These are phyloP conservation scores for Colletotrichum truncatum DNA, from an alignment of 2,329 filamentous ascomycete genomes.

Conservation along the genomic window DNA sequence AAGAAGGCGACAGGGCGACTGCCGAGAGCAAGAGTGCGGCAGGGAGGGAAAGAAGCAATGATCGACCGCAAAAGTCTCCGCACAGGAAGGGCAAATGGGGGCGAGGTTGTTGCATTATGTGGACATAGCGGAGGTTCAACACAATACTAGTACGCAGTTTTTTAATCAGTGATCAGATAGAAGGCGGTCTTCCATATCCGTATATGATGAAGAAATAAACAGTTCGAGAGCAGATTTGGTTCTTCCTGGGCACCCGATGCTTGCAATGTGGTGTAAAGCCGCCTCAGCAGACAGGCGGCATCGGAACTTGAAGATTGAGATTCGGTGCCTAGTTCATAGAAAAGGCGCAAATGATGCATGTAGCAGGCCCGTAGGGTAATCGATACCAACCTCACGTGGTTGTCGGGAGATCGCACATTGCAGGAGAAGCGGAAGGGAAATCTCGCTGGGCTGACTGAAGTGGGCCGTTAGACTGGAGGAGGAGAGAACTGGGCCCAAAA, in stretches of 20 bases:
- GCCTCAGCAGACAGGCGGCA: too few relatives aligned
- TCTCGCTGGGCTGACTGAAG: background rate
- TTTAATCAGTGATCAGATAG: too few relatives aligned
- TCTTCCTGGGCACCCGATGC: too few relatives aligned
- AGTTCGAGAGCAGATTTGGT: too few relatives aligned
- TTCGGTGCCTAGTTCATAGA: too few relatives aligned
- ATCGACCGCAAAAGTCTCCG: slow-evolving; percentile 6
- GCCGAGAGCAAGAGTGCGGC: background rate
- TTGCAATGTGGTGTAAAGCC: too few relatives aligned
- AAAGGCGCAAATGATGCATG: background rate
- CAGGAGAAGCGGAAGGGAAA: slow-evolving; percentile 23
- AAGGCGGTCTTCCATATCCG: too few relatives aligned
- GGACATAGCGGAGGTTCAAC: too few relatives aligned
- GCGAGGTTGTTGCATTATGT: background rate
- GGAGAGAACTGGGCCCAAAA: background rate
- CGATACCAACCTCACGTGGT: slow-evolving; percentile 24
- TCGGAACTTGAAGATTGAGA: too few relatives aligned
- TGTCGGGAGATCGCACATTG: slow-evolving; percentile 31
- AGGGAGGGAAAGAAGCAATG: slow-evolving; percentile 12
- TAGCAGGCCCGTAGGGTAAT: background rate
- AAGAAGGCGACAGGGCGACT: background rate
- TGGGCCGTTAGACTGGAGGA: background rate
- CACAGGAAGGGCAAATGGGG: background rate
- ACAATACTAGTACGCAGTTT: too few relatives aligned
- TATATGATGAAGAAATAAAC: too few relatives aligned